Base-by-base conservation (phyloP, 305 asterid species). In the Solanum hybrid region DNA sequence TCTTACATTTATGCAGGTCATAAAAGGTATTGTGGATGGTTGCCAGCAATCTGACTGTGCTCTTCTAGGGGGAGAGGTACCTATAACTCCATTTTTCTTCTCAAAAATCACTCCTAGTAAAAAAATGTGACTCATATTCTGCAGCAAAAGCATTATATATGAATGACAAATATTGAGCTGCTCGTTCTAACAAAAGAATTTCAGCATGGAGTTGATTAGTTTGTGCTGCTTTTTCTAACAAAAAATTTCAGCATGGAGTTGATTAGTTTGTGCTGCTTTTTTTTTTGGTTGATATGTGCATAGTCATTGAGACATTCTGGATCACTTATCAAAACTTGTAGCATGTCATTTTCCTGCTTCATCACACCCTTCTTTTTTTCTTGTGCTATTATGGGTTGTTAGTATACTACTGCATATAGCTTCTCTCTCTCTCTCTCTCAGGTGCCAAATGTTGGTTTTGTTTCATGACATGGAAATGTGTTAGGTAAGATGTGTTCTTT, bases 41-140 rank as follows among this genome's bases (percentile, higher is more conserved):
- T 97, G 98, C 94, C 95, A 94, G 88, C 98, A 94, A 89, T 96
- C 99, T 80, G 98, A 96, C 86, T 96, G 99, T 45, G 91, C 94
- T 91, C 99, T 97, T 91, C 93, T 96, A 20, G 99, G 99, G 72
- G 99, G 99, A 92, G 98, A 97, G 98, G 99, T 96, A 94, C 84
- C 79, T 87, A 10, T 26, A 41, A 17, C 41, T 76, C 34, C 38
- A 81, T 26, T 7, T 81, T 12, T 37, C 7, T 5, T n/a, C 33
- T 80, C 57, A 80, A 37, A 79, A 80, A 13, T 37, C 12, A 39
- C 26, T 82, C 36, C 87, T 26, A 82, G 70, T 80, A 3, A 82
- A 24, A 81, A n/a, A 13, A 7, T 82, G 73, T 12, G 32, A 39
- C 72, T 41, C 36, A 17, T 27, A 83, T 83, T 45, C 37, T 17